Conservation (phyloP, 805 yeast genomes). For the Scheffersomyces spartinae region DNA sequence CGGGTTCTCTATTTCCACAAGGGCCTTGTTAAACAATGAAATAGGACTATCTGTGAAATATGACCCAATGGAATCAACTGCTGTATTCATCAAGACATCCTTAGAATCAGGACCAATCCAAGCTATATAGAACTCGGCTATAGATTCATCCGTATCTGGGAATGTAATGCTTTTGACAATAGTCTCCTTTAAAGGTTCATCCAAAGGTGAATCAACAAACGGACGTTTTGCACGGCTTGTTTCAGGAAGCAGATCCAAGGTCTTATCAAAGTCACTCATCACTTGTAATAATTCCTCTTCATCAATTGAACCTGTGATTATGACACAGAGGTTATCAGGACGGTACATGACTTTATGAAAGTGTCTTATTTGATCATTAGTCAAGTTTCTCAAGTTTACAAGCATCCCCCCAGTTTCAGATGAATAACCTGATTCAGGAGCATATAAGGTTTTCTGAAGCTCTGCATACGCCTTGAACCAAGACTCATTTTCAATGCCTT, state of each 20-base stretch:
- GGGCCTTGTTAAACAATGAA: conserved; percentile 55
- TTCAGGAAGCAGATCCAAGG: conserved; percentile 33
- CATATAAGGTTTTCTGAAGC: conserved; percentile 45
- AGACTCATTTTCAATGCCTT: conserved; percentile 73
- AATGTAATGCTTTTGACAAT: conserved; percentile 50
- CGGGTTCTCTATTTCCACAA: conserved; percentile 79
- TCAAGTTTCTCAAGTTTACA: conserved; percentile 59
- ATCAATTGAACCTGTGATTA: conserved; percentile 79
- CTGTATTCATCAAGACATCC: conserved; percentile 45
- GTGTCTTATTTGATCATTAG: conserved; percentile 60
- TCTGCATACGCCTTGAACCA: conserved; percentile 54
- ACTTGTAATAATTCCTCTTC: conserved; percentile 54
- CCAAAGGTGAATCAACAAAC: conserved; percentile 57
- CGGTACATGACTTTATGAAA: conserved; percentile 68
- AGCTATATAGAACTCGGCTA: conserved; percentile 61
- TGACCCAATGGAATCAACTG: conserved; percentile 57
- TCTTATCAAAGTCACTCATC: conserved; percentile 51
- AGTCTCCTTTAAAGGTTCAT: conserved; percentile 28
- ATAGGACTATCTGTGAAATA: conserved; percentile 72
- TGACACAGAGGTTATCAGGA: conserved; percentile 74
- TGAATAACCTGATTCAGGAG: conserved; percentile 63
- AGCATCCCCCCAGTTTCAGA: conserved; percentile 92
- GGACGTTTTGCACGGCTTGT: conserved; percentile 44
- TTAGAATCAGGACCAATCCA: conserved; percentile 73
- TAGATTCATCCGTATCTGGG: conserved; percentile 81